Evolutionary conservation across 2,329 filamentous ascomycete species (phyloP), one percentile per base, ranked within the genome.

Genomic region (Ophiostoma novo-ulmi): DNA sequence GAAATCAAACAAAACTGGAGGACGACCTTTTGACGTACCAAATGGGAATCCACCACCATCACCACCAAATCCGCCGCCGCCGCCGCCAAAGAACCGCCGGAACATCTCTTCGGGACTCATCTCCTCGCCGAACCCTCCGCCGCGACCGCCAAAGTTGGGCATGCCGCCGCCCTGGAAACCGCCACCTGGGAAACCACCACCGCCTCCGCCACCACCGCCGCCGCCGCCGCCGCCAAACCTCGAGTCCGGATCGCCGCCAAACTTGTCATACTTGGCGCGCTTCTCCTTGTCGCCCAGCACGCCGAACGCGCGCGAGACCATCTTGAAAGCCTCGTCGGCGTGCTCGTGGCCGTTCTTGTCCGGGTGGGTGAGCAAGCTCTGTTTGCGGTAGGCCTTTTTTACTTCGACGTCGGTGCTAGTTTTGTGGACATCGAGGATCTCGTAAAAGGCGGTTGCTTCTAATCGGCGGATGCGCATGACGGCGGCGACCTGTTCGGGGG

Each of bases 271-370:
- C 80, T 91, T 93, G 20, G 90, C 85, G 78, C 93, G 91, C 87
- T 98, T 98, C 39, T 98, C 94, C 77, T 93, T 87, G 79, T 99
- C 95, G 73, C 93, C 94, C 67, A 99, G 84, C 69, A 98, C 88
- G 76, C 96, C 91, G 79, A 99, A 99, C 20, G 95, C 95, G 76
- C 93, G 87, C 77, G 92, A 91, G 35, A 99, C 93, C 91, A 97
- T 91, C 84, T 99, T 99, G 83, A 99, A 99, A 41, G 95, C 95
- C 82, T 99, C 95, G 79, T 97, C 95, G 70, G 95, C 94, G 72
- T 96, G 89, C 52, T 94, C 90, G 79, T 97, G 94, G 68, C 94
- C 94, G 85, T 99, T 99, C 84, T 99, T 99, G 84, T 99, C 95
- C 74, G 95, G 95, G 84, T 99, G 95, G 72, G 95, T 99, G 77